Conservation (phyloP, 371 early-diverging fungal species). For the Circinella umbellata region DNA sequence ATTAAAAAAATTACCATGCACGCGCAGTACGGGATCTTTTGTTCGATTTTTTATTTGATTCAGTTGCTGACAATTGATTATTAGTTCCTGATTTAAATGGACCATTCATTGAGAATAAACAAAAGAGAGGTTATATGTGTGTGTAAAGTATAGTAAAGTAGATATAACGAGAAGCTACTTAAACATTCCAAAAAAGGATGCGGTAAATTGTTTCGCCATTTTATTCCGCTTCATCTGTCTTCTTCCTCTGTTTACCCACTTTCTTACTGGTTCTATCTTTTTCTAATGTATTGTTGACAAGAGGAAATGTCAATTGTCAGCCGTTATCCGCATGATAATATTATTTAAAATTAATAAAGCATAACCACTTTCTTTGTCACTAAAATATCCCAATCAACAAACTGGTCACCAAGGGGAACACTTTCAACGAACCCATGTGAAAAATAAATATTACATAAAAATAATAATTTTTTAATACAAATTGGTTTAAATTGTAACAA, state of each 20-base stretch:
- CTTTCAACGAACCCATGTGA: background rate
- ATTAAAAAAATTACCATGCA: conserved; percentile 22
- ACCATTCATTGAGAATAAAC: background rate
- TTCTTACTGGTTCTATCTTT: too few species aligned
- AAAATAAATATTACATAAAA: background rate
- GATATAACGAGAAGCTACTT: background rate
- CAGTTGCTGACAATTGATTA: background rate
- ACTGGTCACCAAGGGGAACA: too few species aligned
- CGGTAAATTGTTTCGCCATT: conserved; percentile 1
- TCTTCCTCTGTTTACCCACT: too few species aligned
- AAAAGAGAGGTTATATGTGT: background rate
- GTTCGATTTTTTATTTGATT: background rate
- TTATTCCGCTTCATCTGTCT: too few species aligned
- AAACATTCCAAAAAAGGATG: background rate
- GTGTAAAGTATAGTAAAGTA: background rate
- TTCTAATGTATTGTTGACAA: too few species aligned
- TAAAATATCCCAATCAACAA: too few species aligned
- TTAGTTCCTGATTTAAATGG: background rate
- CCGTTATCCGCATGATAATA: too few species aligned
- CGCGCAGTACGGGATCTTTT: conserved; percentile 23
- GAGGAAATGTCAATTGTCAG: too few species aligned
- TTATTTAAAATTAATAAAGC: too few species aligned
- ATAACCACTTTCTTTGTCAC: too few species aligned
- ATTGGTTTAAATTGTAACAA: background rate
- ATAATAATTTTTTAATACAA: background rate